Percentiles rank a stretch among this genome's conserved stretches.
Evolutionary conservation across 352 stramenopile genomes (phyloP).

Genomic region (Phytophthora meadii): DNA sequence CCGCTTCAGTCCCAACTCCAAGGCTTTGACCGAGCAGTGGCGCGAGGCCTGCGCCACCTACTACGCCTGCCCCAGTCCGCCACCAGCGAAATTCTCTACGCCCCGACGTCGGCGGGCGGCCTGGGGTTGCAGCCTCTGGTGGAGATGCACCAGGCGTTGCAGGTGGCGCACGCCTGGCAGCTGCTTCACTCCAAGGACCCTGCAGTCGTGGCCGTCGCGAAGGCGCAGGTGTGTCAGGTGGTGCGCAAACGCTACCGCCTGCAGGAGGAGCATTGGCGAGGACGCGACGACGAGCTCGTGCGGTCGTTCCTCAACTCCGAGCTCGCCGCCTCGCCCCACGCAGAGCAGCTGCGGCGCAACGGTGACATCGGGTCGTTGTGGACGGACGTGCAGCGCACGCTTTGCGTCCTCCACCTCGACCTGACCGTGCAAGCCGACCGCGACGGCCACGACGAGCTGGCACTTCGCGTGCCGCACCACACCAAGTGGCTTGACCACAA

Average conservation of each 20-base stretch:
- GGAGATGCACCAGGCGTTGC: conserved; percentile 20
- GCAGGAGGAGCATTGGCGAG: conserved; percentile 17
- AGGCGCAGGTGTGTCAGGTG: conserved; percentile 11
- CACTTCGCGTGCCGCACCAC: conserved; percentile 7
- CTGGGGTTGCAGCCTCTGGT: conserved; percentile 16
- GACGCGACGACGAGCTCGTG: background rate
- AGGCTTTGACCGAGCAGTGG: conserved; percentile 3
- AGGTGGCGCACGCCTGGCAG: conserved; percentile 23
- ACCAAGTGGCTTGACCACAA: conserved; percentile 9
- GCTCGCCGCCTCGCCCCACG: conserved; percentile 7
- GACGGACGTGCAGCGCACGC: conserved; percentile 11
- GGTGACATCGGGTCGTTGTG: conserved; percentile 17
- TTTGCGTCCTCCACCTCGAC: background rate
- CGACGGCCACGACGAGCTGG: background rate
- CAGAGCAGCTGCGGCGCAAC: background rate
- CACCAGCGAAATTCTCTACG: conserved; percentile 20
- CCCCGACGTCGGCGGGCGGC: conserved; percentile 4
- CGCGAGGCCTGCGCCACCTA: conserved; percentile 1
- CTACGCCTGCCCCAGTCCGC: background rate
- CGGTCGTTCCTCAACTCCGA: conserved; percentile 13
- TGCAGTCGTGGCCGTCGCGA: background rate
- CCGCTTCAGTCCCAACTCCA: conserved; percentile 10
- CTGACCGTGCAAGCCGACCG: background rate
- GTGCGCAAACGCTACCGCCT: conserved; percentile 17
- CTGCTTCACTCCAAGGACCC: conserved; percentile 24